Percentiles rank a stretch among this genome's conserved stretches.
These are phyloP conservation scores for Stromatinia cepivora DNA, from an alignment of 2,329 filamentous ascomycete species.

Conservation along the genomic window DNA sequence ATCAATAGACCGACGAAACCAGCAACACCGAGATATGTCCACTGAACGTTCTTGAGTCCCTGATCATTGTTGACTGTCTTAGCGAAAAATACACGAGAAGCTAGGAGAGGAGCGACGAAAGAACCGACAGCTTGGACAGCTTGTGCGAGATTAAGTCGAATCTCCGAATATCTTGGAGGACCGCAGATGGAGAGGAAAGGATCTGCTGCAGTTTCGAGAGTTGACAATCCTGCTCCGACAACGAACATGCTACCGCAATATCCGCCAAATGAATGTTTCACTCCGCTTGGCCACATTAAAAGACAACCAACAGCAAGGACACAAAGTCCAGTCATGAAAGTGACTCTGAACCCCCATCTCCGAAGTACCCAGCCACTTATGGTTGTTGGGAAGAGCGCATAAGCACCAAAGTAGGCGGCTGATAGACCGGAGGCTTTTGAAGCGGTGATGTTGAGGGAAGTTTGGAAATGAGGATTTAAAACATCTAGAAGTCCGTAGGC, in stretches of 20 bases:
- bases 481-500: slow-evolving; percentile 49
- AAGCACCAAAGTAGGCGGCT: slow-evolving; percentile 51
- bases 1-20: slow-evolving; percentile 66
- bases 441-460: slow-evolving; percentile 43
- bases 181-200: slow-evolving; percentile 57
- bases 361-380: slow-evolving; percentile 65
- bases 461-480: slow-evolving; percentile 48
- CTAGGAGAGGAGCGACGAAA: slow-evolving; percentile 70
- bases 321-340: slow-evolving; percentile 66
- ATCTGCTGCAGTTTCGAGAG: slow-evolving; percentile 76
- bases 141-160: slow-evolving; percentile 75
- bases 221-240: slow-evolving; percentile 70
- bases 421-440: slow-evolving; percentile 34
- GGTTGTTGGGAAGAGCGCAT: slow-evolving; percentile 69
- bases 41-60: slow-evolving; percentile 62
- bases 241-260: slow-evolving; percentile 74
- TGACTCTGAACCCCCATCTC: slow-evolving; percentile 62
- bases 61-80: slow-evolving; percentile 48
- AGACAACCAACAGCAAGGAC: slow-evolving; percentile 65
- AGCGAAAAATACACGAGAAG: slow-evolving; percentile 72
- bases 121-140: slow-evolving; percentile 76
- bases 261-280: slow-evolving; percentile 65
- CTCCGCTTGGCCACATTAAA: slow-evolving; percentile 58
- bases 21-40: slow-evolving; percentile 51
- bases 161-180: slow-evolving; percentile 69